Conservation (phyloP, 129 eudicot species). For the Erigeron canadensis region DNA sequence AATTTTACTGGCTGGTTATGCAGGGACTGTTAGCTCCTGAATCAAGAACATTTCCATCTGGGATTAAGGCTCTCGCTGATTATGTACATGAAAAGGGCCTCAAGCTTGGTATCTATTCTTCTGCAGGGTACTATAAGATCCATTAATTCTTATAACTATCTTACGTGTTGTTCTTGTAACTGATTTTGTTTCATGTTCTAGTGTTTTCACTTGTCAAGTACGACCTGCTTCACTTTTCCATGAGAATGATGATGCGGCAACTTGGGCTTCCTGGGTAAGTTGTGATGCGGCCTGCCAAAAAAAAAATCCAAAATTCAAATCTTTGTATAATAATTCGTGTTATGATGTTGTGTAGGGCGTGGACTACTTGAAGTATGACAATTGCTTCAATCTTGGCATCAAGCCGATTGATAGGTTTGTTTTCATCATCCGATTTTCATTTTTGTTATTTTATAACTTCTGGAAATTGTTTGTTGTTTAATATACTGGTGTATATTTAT, state of each 20-base stretch:
- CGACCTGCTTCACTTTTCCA: slow-evolving; percentile 90
- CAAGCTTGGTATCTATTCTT: slow-evolving; percentile 96
- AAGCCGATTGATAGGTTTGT: slow-evolving; percentile 67
- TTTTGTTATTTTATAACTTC: background rate
- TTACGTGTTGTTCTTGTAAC: background rate
- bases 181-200: slow-evolving; percentile 30
- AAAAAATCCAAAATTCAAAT: background rate
- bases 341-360: slow-evolving; percentile 55
- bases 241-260: slow-evolving; percentile 80
- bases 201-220: slow-evolving; percentile 91
- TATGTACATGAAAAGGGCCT: slow-evolving; percentile 89
- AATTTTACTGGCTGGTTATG: background rate
- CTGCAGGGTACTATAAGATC: slow-evolving; percentile 75
- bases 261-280: slow-evolving; percentile 97
- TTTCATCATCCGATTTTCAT: background rate
- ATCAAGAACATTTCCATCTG: slow-evolving; percentile 1
- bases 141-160: background rate
- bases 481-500: slow-evolving; percentile 5
- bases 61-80: slow-evolving; percentile 47
- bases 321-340: background rate
- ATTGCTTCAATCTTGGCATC: slow-evolving; percentile 92
- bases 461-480: background rate
- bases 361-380: slow-evolving; percentile 97
- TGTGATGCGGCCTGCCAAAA: background rate
- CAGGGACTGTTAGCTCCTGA: slow-evolving; percentile 1